phyloP scores from a whole-genome alignment of 2,329 filamentous ascomycete genomes.

The Pseudogymnoascus sp. region DNA sequence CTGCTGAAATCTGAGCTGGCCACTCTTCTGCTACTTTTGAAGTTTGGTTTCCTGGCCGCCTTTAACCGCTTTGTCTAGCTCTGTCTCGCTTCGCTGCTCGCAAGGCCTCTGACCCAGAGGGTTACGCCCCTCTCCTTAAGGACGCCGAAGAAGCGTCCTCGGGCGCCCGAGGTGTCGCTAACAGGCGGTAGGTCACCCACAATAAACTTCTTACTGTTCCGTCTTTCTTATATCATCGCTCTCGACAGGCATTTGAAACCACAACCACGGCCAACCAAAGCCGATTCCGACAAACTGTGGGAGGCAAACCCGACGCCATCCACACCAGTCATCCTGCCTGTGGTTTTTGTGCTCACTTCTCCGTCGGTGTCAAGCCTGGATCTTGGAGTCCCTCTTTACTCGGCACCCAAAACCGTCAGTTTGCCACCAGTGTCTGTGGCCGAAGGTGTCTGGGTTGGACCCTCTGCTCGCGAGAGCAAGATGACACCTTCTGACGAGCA shows the following conservation, averaged over 20 bases:
- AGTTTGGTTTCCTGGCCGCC: background rate
- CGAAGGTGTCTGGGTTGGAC: background rate
- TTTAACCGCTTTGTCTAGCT: background rate
- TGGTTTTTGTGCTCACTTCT: background rate
- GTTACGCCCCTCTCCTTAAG: background rate
- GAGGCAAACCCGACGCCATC: background rate
- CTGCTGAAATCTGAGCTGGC: background rate
- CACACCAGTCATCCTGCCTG: background rate
- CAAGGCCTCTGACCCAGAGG: background rate
- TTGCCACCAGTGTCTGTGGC: background rate
- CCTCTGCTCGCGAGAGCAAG: background rate
- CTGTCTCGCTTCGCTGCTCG: background rate
- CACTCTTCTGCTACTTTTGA: background rate
- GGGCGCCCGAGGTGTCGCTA: background rate
- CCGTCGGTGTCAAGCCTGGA: background rate
- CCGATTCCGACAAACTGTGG: background rate
- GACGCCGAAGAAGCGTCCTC: background rate
- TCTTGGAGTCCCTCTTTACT: background rate
- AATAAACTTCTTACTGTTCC: background rate
- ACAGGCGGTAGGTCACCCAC: background rate
- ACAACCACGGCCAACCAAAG: background rate
- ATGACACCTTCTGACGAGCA: background rate
- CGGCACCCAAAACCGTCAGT: background rate
- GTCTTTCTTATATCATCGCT: background rate
- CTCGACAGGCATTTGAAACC: background rate